Base-by-base conservation (phyloP, 2,329 filamentous ascomycete genomes). In the Calonectria multiphialidica region DNA sequence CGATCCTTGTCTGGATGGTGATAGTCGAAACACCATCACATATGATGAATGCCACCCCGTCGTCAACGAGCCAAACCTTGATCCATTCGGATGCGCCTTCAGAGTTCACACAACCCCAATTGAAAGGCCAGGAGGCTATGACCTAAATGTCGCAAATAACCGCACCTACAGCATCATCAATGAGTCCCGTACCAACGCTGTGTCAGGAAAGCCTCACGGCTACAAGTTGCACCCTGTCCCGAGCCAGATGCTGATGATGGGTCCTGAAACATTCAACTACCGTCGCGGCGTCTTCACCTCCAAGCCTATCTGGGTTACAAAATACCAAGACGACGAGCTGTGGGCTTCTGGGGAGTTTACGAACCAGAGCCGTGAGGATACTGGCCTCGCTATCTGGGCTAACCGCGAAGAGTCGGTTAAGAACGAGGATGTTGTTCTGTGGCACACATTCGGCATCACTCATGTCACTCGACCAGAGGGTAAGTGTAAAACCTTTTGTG, bases 381-480 rank as follows among this genome's bases (percentile, higher is more conserved):
- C 78, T 2, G 87, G 87, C 0, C 12, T 73, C 13, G 73, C 73
- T 5, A n/a, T 59, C 8, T 71, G 59, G 64, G 42, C 63, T 1
- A 67, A 50, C 1, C 64, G 73, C 5, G 47, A 75, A 3, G 89
- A 90, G 49, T 81, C 84, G 74, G 83, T 97, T 78, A 93, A 93
- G 69, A 93, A 97, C 85, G 93, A 92, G 2, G 94, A 98, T 81
- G 85, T 97, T 33, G 95, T 97, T 2, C 88, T 97, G 13, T 97
- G 95, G 95, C 95, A 97, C 84, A 96, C 94, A 0, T 98, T 97
- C 79, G 95, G 95, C 50, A 87, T 97, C 42, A 95, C 93, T 1
- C 95, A 97, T 82, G 95, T 97, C 86, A 74, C 74, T 10, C 33
- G 72, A 15, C 74, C 74, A 12, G 74, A 76, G 53, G 74, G 70